phyloP scores from a whole-genome alignment of 1,284 basidiomycete species.

The Singerocomus inundabilis region DNA sequence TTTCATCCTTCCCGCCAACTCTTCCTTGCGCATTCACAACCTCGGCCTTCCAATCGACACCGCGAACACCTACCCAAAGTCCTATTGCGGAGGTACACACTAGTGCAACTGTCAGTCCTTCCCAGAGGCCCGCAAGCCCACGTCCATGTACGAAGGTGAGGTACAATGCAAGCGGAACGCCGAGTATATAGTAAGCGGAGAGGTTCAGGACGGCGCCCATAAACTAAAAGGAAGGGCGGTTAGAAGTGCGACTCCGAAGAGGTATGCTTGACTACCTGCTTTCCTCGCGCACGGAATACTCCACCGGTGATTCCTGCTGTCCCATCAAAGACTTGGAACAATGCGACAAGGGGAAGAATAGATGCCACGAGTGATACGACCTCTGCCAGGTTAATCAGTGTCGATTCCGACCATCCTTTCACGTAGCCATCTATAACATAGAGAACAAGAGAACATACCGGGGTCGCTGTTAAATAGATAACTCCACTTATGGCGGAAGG shows the following conservation, averaged over 20 bases:
- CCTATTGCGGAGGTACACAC: conserved; percentile 55
- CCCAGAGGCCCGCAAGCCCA: conserved; percentile 62
- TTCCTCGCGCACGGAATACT: conserved; percentile 76
- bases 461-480: conserved; percentile 85
- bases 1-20: conserved; percentile 17
- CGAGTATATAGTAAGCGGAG: conserved; percentile 64
- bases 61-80: conserved; percentile 45
- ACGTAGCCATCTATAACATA: neutral
- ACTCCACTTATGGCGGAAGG: conserved; percentile 74
- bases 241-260: neutral
- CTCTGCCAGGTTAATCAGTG: conserved; percentile 34
- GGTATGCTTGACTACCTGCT: conserved; percentile 46
- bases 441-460: conserved; percentile 36
- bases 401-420: neutral
- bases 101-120: conserved; percentile 63
- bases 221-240: conserved; percentile 29
- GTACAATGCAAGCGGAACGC: conserved; percentile 67
- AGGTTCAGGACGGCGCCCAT: conserved; percentile 65
- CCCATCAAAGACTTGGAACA: conserved; percentile 86
- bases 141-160: conserved; percentile 54
- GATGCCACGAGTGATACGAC: conserved; percentile 67
- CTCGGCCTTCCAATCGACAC: conserved; percentile 63
- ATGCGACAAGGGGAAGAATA: conserved; percentile 72
- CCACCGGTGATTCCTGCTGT: conserved; percentile 67
- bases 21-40: conserved; percentile 50